Conservation (phyloP, 2,329 filamentous ascomycete genomes). For the Scedosporium boydii region DNA sequence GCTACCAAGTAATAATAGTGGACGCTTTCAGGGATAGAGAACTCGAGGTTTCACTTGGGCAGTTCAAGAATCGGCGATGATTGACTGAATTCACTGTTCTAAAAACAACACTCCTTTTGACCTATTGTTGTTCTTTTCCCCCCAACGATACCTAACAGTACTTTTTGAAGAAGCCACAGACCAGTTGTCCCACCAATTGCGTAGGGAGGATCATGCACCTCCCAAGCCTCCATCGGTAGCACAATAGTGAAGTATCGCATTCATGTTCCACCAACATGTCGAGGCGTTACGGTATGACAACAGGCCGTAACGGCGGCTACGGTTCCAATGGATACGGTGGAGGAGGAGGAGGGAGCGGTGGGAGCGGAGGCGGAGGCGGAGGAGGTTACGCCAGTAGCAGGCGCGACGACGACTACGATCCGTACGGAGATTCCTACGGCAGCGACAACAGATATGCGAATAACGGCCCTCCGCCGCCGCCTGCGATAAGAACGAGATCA, state of each 20-base stretch:
- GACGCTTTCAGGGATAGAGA: not conserved
- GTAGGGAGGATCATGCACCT: conserved; percentile 1
- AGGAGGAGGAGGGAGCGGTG: not conserved
- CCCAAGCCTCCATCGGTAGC: not conserved
- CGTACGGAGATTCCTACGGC: conserved; percentile 35
- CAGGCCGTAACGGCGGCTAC: conserved; percentile 3
- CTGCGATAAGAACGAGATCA: conserved; percentile 19
- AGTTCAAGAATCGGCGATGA: not conserved
- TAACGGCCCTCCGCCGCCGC: conserved; percentile 21
- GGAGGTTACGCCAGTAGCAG: conserved; percentile 28
- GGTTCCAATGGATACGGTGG: conserved; percentile 3
- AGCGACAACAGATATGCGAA: conserved; percentile 29
- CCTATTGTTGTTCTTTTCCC: not conserved
- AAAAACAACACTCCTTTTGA: not conserved
- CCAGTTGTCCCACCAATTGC: not conserved
- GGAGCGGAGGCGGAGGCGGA: not conserved
- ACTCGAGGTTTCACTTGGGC: not conserved
- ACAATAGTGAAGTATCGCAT: not conserved
- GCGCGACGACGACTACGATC: conserved; percentile 38
- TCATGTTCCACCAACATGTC: conserved; percentile 4
- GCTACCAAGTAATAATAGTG: too few relatives aligned
- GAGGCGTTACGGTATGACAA: conserved; percentile 7
- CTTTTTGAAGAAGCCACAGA: not conserved
- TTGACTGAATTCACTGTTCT: too few relatives aligned
- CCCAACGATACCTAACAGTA: not conserved